phyloP scores from a whole-genome alignment of 2,329 filamentous ascomycete species.

The Triangularia setosa region DNA sequence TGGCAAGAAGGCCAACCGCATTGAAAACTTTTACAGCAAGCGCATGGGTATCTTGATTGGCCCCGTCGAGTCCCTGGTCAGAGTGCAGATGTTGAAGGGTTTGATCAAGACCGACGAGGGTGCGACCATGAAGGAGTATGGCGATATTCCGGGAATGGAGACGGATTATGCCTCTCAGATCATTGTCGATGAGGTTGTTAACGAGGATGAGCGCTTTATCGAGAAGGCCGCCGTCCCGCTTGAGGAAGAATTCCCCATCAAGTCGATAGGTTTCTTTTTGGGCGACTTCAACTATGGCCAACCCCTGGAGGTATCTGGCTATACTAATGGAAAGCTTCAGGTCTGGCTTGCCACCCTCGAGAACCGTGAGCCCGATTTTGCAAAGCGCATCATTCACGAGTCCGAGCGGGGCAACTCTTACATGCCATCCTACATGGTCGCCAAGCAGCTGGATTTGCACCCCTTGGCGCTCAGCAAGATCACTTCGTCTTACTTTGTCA shows the following conservation, averaged over 20 bases:
- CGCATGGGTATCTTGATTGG: constrained; percentile 84
- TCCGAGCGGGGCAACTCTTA: constrained; percentile 72
- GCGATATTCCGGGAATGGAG: constrained; percentile 77
- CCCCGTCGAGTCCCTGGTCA: constrained; percentile 79
- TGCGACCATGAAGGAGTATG: constrained; percentile 89
- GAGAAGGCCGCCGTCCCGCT: constrained; percentile 85
- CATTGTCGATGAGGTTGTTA: constrained; percentile 83
- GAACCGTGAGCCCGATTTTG: constrained; percentile 68
- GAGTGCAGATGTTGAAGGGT: constrained; percentile 92
- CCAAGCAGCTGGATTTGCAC: constrained; percentile 75
- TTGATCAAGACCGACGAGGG: constrained; percentile 87
- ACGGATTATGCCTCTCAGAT: constrained; percentile 88
- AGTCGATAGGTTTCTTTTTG: constrained; percentile 84
- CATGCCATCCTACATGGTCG: constrained; percentile 82
- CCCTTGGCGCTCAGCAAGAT: constrained; percentile 91
- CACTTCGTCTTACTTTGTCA: constrained; percentile 87
- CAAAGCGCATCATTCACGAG: constrained; percentile 65
- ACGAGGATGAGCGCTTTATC: constrained; percentile 88
- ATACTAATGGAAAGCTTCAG: constrained; percentile 70
- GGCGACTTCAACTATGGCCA: constrained; percentile 91
- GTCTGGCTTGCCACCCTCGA: constrained; percentile 72
- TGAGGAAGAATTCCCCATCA: constrained; percentile 83
- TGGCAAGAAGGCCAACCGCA: constrained; percentile 75
- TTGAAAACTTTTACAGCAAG: constrained; percentile 87
- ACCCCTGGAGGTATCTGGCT: constrained; percentile 75